Conservation (phyloP, 2,329 filamentous ascomycete genomes). For the Colletotrichum truncatum region DNA sequence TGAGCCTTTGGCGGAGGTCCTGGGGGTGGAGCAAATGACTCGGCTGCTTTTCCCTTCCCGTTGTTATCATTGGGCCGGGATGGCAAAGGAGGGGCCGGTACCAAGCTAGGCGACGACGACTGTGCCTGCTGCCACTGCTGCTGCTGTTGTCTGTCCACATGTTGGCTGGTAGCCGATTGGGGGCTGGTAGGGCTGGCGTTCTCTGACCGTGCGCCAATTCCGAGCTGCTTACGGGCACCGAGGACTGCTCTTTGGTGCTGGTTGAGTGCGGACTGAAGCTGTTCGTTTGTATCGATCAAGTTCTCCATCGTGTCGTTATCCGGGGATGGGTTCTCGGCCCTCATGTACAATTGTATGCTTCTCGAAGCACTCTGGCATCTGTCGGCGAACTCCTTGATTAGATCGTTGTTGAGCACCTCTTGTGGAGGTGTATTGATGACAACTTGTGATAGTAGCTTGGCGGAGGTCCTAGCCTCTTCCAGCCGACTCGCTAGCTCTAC, state of each 20-base stretch:
- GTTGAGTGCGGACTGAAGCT: constrained; percentile 82
- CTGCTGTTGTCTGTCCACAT: constrained; percentile 21
- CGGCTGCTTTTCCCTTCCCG: constrained; percentile 39
- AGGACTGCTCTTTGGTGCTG: constrained; percentile 85
- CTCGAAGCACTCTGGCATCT: constrained; percentile 83
- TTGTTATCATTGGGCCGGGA: constrained; percentile 21
- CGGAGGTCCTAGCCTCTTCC: constrained; percentile 90
- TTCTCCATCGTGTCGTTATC: constrained; percentile 95
- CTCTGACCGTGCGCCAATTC: constrained; percentile 43
- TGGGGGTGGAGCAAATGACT: constrained; percentile 28
- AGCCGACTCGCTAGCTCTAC: constrained; percentile 83
- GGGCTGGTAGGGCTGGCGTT: constrained; percentile 37
- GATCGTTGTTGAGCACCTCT: constrained; percentile 83
- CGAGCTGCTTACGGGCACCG: constrained; percentile 66
- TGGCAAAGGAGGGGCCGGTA: constrained; percentile 17
- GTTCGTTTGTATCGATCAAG: constrained; percentile 94
- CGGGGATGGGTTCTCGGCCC: constrained; percentile 78
- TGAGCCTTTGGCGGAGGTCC: constrained; percentile 36
- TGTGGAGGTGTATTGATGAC: constrained; percentile 83
- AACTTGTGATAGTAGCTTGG: constrained; percentile 91
- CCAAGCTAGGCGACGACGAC: constrained; percentile 24
- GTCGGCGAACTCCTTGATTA: constrained; percentile 91
- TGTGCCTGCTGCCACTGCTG: constrained; percentile 34
- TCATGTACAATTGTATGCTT: constrained; percentile 88
- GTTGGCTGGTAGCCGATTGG: constrained; percentile 31